Percentiles rank a stretch among this genome's conserved stretches.
Evolutionary conservation across 441 rosid species (phyloP).

Genomic region (Eruca vesicaria): DNA sequence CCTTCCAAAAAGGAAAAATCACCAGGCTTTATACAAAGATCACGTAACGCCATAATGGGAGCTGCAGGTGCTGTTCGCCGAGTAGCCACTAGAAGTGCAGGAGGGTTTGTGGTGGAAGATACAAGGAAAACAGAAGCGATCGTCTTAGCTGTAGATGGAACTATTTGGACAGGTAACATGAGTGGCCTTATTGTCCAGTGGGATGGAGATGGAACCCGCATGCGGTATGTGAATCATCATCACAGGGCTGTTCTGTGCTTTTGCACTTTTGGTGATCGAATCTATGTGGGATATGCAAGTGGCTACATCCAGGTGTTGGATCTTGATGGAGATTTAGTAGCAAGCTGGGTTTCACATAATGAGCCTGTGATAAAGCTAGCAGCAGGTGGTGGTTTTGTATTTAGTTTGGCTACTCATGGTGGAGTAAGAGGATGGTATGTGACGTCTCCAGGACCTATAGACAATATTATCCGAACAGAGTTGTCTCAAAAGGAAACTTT

Average conservation of each 20-base stretch:
- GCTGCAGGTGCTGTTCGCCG: slow-evolving; percentile 99
- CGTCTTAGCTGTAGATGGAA: slow-evolving; percentile 72
- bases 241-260: slow-evolving; percentile 77
- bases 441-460: slow-evolving; percentile 88
- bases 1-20: slow-evolving; percentile 82
- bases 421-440: slow-evolving; percentile 93
- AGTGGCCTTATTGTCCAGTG: slow-evolving; percentile 83
- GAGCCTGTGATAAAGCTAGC: slow-evolving; percentile 88
- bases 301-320: slow-evolving; percentile 84
- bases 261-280: slow-evolving; percentile 67
- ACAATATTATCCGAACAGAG: slow-evolving; percentile 62
- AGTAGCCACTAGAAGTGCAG: slow-evolving; percentile 86
- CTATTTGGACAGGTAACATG: slow-evolving; percentile 88
- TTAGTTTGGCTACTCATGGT: slow-evolving; percentile 92
- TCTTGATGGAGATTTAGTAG: slow-evolving; percentile 75
- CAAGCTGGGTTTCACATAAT: slow-evolving; percentile 86
- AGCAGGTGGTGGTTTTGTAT: slow-evolving; percentile 62
- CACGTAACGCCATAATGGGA: slow-evolving; percentile 96
- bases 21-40: slow-evolving; percentile 85
- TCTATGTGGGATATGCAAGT: slow-evolving; percentile 86
- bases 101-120: slow-evolving; percentile 75
- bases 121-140: slow-evolving; percentile 85
- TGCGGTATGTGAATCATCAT: slow-evolving; percentile 72
- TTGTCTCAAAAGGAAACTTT: slow-evolving; percentile 53
- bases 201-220: slow-evolving; percentile 86